Conservation (phyloP, 306 rosid genomes). For the Inga oerstediana region DNA sequence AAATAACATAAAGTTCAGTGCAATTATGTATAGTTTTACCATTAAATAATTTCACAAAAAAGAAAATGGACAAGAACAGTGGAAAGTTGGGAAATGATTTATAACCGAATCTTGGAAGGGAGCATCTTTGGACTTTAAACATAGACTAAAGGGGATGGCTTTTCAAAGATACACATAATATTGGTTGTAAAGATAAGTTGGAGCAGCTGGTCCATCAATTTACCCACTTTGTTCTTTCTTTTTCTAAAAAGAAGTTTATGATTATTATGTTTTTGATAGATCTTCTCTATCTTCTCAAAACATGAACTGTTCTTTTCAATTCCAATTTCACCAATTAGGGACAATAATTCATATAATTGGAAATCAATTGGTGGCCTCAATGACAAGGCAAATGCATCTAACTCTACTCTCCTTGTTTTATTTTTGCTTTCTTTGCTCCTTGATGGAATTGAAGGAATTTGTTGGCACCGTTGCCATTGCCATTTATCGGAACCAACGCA, state of each 20-base stretch:
- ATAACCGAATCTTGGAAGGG: not conserved
- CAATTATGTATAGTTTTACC: too few relatives aligned
- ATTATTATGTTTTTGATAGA: not conserved
- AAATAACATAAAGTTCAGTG: too few relatives aligned
- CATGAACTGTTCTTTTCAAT: not conserved
- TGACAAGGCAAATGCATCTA: not conserved
- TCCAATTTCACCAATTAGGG: not conserved
- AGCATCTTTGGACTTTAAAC: not conserved
- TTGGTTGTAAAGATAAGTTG: slow-evolving; percentile 18
- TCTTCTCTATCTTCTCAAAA: not conserved
- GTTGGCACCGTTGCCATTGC: not conserved
- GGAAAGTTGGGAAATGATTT: not conserved
- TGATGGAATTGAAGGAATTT: not conserved
- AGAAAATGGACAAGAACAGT: not conserved
- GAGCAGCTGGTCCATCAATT: slow-evolving; percentile 15
- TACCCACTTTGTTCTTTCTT: not conserved
- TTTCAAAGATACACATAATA: not conserved
- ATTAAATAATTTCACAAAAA: not conserved
- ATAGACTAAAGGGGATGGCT: not conserved
- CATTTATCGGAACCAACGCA: not conserved
- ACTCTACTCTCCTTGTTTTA: not conserved
- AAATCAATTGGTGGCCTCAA: not conserved
- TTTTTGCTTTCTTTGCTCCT: not conserved
- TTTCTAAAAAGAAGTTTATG: not conserved
- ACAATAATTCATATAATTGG: not conserved